Conservation (phyloP, 345 rosid species). For the Lepidium sativum region DNA sequence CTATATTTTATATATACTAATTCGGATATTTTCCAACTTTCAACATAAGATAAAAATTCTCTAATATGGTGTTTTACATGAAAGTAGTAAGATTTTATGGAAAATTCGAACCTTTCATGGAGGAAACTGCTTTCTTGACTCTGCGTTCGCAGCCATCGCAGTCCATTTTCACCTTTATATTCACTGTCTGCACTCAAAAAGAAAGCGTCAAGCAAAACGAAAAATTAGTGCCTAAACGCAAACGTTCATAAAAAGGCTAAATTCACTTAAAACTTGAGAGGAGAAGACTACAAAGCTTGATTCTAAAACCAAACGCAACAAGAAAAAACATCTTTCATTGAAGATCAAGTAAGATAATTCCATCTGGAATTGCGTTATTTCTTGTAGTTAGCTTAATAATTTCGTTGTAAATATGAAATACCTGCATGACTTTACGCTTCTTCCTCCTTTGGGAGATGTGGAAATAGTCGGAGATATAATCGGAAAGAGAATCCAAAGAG, state of each 20-base stretch:
- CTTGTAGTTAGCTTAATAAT: too few relatives aligned
- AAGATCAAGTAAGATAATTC: too few relatives aligned
- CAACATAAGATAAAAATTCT: too few relatives aligned
- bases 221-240: too few relatives aligned
- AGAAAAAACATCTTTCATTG: too few relatives aligned
- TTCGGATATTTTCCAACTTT: too few relatives aligned
- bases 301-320: neutral
- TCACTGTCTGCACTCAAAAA: constrained; percentile 25
- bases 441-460: constrained; percentile 10
- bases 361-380: too few relatives aligned
- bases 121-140: constrained; percentile 37
- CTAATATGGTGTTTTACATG: too few relatives aligned
- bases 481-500: constrained; percentile 26
- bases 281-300: neutral
- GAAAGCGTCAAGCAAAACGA: too few relatives aligned
- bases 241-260: too few relatives aligned
- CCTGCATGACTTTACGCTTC: constrained; percentile 45
- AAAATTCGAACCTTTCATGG: constrained; percentile 32
- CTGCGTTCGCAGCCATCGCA: constrained; percentile 43
- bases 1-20: too few relatives aligned
- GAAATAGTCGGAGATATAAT: constrained; percentile 31
- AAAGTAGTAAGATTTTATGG: neutral
- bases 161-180: constrained; percentile 45
- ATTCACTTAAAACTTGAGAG: neutral
- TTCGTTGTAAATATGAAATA: too few relatives aligned